Percentiles rank a stretch among this genome's conserved stretches.
Conservation (phyloP, 2,329 filamentous ascomycete genomes). For the Gremmenia infestans region DNA sequence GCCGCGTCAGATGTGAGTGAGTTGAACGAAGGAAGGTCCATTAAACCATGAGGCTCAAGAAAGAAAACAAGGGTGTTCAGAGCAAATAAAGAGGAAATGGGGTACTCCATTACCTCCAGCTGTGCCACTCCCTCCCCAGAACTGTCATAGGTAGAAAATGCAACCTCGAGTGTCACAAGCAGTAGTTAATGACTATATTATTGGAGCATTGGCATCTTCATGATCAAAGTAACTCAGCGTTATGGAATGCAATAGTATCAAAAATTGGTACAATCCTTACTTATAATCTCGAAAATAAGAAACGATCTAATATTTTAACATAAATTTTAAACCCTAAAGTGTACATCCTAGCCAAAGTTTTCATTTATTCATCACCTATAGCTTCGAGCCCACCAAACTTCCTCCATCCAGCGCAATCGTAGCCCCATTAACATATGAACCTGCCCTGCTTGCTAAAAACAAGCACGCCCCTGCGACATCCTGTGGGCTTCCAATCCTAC, state of each 20-base stretch:
- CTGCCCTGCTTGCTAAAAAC: slow-evolving; percentile 63
- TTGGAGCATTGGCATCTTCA: too few species aligned
- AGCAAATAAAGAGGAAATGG: too few species aligned
- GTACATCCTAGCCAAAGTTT: not conserved
- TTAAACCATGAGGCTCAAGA: too few species aligned
- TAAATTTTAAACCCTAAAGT: not conserved
- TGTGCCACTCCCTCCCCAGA: too few species aligned
- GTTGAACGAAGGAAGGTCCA: too few species aligned
- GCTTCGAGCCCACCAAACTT: slow-evolving; percentile 40
- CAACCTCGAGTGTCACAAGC: too few species aligned
- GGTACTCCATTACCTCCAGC: too few species aligned
- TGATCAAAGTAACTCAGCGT: too few species aligned
- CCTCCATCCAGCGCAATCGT: slow-evolving; percentile 60
- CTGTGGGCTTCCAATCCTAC: slow-evolving; percentile 60
- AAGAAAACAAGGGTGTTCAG: too few species aligned
- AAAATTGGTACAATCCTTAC: not conserved
- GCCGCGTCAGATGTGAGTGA: too few species aligned
- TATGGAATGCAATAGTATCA: not conserved
- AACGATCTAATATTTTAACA: not conserved
- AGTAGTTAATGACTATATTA: too few species aligned
- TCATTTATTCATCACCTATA: slow-evolving; percentile 31
- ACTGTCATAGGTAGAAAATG: too few species aligned
- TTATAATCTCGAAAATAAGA: not conserved
- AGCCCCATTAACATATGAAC: slow-evolving; percentile 61
- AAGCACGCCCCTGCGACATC: slow-evolving; percentile 70